Evolutionary conservation across 2,329 filamentous ascomycete species (phyloP), one percentile per base, ranked within the genome.

Genomic region (Aspergillus japonicus): DNA sequence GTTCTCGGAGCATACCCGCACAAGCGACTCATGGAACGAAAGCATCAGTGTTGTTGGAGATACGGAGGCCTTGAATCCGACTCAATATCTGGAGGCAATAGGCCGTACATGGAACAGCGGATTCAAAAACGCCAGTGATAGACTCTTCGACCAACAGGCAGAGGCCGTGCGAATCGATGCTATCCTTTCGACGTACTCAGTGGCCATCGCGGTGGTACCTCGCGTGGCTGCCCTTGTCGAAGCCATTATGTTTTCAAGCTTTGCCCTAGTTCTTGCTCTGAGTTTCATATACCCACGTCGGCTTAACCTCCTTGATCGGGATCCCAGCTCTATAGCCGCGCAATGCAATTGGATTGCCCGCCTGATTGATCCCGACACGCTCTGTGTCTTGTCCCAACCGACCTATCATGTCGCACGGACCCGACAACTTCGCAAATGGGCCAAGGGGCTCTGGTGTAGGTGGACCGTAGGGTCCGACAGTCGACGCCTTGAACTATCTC

Each of bases 291-390:
- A 68, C 19, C 61, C 49, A 3, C 58, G 35, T 0, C 63, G 65
- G 4, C 59, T 55, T 3, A 68, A 59, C n/a, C 62, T 69, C 14
- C 59, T 69, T 8, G 56, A 29, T 8, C 50, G 44, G 14, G 67
- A 69, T 23, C 67, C 66, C 3, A 61, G 66, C 2, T 62, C 67
- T 2, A 66, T 69, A 8, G 62, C 57, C 6, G 66, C 66, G 8
- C 66, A 69, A 47, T 69, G 62, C 31, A 56, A 54, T 0, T 44
- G 66, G 5, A 31, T 69, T 16, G 52, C 62, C 3, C 49, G 63
- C 19, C 42, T 58, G 2, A 61, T 68, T 16, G 47, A 44, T 14
- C 50, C 64, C 1, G 24, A 39, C 7, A 50, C 50, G n/a, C 33
- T 31, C 2, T 24, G 61, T 5, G 61, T 59, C 2, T 50, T 57